Evolutionary conservation across 176 grass and related monocot genomes (phyloP), one percentile per base, ranked within the genome.

Genomic region (Alopecurus myosuroides): DNA sequence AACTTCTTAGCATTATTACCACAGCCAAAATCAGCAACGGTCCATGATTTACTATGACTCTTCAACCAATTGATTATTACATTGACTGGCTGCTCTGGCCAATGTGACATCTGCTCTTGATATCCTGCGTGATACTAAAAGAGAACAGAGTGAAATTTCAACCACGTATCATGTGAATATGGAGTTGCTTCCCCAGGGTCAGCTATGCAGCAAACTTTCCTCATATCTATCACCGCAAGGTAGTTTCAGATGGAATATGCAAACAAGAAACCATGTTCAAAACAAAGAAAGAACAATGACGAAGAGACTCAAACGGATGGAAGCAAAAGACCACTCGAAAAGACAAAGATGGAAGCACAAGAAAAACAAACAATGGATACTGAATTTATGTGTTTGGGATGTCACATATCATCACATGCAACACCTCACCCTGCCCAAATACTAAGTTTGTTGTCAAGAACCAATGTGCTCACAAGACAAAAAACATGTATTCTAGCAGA

Each of bases 111-210:
- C 79, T 98, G 93, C 23, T 95, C 89, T 88, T 86, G 87, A 82
- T 98, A 98, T 89, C 97, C 97, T 98, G 93, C 74, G 81, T 98
- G 97, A 90, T 98, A 98, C 97, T 98, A 87, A 85, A 94, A 50
- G 25, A 81, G 12, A 84, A 64, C 46, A 92, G 40, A 19, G n/a
- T 82, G n/a, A 83, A 77, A 75, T 71, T 13, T 74, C 29, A 84
- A 68, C 58, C 30, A 63, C 14, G 2, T 58, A 89, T 65, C 42
- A 61, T n/a, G 26, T 63, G 20, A 42, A 70, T 73, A 74, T 53
- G 41, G 36, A 74, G 39, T 22, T 66, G 23, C 26, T 77, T 76
- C 45, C 46, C 48, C 14, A 70, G 15, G 14, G 5, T 18, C 44
- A 48, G 14, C 18, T 18, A 50, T 77, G 50, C 19, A 56, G 71